Base-by-base conservation (phyloP, 139 green algal species). In the Parachlorella kessleri region DNA sequence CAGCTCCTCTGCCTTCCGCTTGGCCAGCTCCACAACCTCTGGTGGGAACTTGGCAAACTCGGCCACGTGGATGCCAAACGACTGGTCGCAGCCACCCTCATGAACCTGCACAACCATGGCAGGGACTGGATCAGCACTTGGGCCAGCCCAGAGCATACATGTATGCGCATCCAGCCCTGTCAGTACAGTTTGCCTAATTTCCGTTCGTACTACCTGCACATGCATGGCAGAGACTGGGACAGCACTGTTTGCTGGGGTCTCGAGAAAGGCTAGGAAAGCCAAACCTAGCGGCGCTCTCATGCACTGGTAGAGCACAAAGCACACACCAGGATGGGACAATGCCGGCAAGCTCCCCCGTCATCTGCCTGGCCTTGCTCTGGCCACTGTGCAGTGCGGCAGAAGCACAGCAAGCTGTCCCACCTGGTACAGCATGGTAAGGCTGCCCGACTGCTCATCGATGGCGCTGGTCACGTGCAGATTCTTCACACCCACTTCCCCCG, bases 361-460 rank as follows among this genome's bases (percentile, higher is more conserved):
- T 70, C 24, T 3, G 3, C 37, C 1, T 53, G 1, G 1, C 53
- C 41, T 64, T 24, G 1, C 4, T 2, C 54, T n/a, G n/a, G n/a
- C n/a, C n/a, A n/a, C n/a, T n/a, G n/a, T n/a, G n/a, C n/a, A n/a
- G n/a, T n/a, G n/a, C n/a, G n/a, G n/a, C n/a, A n/a, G n/a, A n/a
- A 80, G 41, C 2, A 3, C 7, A 7, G 36, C 36, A n/a, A 35
- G 9, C 4, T 32, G 28, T 6, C 54, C 55, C 10, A 97, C 93
- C 71, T 94, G 84, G 89, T 98, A 98, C 38, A 98, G 88, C 95
- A 99, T 98, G 30, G 95, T 97, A 4, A 99, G 90, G 30, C 82
- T 30, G 42, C 35, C 82, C 77, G 75, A 39, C 23, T 87, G 74
- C 39, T 79, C 63, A 41, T 97, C 91, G 6, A 95, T 88, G 38